phyloP scores from a whole-genome alignment of 306 rosid genomes.

The Chamaecrista fasciculata region DNA sequence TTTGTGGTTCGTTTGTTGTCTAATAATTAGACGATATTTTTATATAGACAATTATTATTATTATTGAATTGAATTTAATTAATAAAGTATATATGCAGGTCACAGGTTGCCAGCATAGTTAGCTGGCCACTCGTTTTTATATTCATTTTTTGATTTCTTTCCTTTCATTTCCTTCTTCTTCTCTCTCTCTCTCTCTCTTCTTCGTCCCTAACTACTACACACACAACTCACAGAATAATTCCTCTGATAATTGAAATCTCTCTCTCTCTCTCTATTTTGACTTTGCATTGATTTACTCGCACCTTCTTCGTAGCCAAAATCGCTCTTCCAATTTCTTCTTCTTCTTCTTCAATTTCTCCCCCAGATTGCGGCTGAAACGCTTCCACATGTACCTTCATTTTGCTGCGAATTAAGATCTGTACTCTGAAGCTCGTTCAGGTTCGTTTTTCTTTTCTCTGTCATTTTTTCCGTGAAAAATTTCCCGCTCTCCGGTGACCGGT shows the following conservation, averaged over 20 bases:
- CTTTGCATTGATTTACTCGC: conserved; percentile 35
- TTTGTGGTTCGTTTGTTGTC: too few species aligned
- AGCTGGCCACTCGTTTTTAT: conserved; percentile 81
- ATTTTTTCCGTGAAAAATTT: background rate
- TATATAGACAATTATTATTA: conserved; percentile 31
- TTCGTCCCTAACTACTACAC: conserved; percentile 34
- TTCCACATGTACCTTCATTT: conserved; percentile 26
- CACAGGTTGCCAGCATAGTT: conserved; percentile 53
- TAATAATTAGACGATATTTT: conserved; percentile 22
- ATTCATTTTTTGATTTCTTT: conserved; percentile 23
- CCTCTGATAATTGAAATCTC: conserved; percentile 26
- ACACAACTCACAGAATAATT: conserved; percentile 16
- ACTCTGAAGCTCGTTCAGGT: conserved; percentile 27
- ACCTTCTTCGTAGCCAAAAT: background rate
- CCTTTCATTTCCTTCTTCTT: too few species aligned
- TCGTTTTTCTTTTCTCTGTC: background rate
- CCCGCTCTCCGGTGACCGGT: conserved; percentile 20
- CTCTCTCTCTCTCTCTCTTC: too few species aligned
- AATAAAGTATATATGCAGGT: conserved; percentile 31
- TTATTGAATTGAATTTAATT: background rate
- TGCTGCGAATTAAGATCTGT: conserved; percentile 37
- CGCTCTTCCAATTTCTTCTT: conserved; percentile 19
- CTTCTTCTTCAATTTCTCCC: background rate
- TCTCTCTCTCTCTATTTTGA: conserved; percentile 33
- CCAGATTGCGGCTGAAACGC: background rate